Evolutionary conservation across 345 rosid species (phyloP).

Genomic region (Moringa oleifera): DNA sequence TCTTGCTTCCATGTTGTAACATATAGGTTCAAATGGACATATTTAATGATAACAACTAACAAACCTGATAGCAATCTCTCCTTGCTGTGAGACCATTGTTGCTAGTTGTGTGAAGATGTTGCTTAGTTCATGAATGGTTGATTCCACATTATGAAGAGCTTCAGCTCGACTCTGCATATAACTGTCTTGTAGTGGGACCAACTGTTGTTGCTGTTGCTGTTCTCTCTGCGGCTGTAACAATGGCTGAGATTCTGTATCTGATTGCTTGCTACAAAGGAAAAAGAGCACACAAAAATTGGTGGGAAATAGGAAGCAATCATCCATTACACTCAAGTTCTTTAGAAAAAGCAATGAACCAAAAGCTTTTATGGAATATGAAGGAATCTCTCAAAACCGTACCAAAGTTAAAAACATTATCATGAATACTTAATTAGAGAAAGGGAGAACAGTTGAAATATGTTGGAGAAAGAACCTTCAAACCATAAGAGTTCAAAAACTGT

Average conservation of each 20-base stretch:
- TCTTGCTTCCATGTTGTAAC: too few species aligned
- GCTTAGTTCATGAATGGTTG: conserved; percentile 78
- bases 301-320: neutral
- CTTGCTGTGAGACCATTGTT: conserved; percentile 87
- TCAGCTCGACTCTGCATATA: conserved; percentile 86
- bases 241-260: conserved; percentile 55
- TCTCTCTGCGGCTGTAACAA: conserved; percentile 41
- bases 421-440: neutral
- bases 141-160: conserved; percentile 76
- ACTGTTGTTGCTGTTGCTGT: conserved; percentile 56
- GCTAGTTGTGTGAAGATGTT: conserved; percentile 75
- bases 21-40: too few species aligned
- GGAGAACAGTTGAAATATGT: neutral
- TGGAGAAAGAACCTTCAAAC: neutral
- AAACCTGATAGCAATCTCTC: conserved; percentile 85
- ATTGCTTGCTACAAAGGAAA: conserved; percentile 37
- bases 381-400: too few species aligned
- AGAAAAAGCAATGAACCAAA: neutral
- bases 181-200: conserved; percentile 69
- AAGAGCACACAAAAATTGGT: neutral
- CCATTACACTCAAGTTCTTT: neutral
- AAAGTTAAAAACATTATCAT: neutral
- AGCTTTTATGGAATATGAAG: neutral
- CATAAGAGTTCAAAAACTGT: neutral
- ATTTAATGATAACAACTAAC: neutral